phyloP scores from a whole-genome alignment of 305 asterid genomes.

The Coffea humblotiana region DNA sequence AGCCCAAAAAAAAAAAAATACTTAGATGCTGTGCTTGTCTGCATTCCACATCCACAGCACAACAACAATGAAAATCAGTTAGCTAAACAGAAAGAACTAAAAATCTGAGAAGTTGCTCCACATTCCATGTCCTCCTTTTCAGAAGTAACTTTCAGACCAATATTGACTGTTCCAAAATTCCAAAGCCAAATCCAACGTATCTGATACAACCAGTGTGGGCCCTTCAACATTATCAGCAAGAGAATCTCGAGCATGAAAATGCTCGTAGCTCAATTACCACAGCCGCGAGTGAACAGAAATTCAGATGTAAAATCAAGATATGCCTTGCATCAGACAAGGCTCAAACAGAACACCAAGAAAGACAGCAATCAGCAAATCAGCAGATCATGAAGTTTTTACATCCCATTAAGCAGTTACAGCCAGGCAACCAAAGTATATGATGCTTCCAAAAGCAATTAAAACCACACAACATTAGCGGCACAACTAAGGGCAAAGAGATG shows the following conservation, averaged over 20 bases:
- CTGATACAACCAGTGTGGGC: no score
- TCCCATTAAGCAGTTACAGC: not conserved
- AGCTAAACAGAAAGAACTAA: no score
- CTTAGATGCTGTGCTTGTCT: no score
- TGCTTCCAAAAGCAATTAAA: not conserved
- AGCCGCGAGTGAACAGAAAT: no score
- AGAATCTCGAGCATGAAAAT: no score
- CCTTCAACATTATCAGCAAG: no score
- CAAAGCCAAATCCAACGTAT: not conserved
- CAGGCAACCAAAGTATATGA: not conserved
- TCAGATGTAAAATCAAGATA: no score
- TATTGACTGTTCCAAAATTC: not conserved
- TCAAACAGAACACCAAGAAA: not conserved
- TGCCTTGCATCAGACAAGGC: no score
- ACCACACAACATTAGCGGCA: not conserved
- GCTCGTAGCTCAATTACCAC: no score
- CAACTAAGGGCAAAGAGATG: not conserved
- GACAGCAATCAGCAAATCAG: not conserved
- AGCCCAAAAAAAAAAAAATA: not conserved
- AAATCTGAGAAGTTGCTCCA: no score
- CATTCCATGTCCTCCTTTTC: not conserved
- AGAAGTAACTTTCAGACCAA: not conserved
- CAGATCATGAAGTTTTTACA: not conserved
- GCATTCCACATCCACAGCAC: no score
- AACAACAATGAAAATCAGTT: no score